A percentile compares a stretch with the other conserved stretches of the same genome.
These are phyloP conservation scores for Emmonsia crescens DNA, from an alignment of 2,329 filamentous ascomycete species.

Conservation along the genomic window DNA sequence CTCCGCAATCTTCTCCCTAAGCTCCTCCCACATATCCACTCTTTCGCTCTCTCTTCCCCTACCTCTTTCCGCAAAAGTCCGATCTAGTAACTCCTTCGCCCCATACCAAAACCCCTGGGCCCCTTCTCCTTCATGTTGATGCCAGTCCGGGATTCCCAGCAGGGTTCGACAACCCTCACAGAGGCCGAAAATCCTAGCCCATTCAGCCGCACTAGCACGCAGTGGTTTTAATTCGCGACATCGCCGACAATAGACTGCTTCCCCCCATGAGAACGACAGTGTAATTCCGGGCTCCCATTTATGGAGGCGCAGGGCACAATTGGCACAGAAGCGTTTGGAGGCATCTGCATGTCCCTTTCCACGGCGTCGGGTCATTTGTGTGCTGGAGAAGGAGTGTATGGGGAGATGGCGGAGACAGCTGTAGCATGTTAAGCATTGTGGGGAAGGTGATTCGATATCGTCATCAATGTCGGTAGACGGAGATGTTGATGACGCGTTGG, in stretches of 20 bases:
- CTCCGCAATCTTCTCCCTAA: neutral
- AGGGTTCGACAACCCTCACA: neutral
- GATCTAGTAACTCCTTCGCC: conserved; percentile 1
- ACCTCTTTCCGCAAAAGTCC: neutral
- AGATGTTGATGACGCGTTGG: neutral
- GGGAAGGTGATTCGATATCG: neutral
- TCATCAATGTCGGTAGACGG: neutral
- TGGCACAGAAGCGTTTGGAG: conserved; percentile 13
- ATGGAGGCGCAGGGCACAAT: conserved; percentile 11
- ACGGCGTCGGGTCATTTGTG: conserved; percentile 11
- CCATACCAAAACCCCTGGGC: neutral
- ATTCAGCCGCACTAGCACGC: neutral
- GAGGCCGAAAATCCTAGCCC: conserved; percentile 1
- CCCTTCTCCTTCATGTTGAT: neutral
- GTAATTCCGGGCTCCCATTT: conserved; percentile 14
- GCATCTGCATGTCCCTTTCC: conserved; percentile 14
- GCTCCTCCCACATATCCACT: neutral
- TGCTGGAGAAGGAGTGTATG: conserved; percentile 9
- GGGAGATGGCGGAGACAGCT: conserved; percentile 14
- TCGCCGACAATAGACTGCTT: conserved; percentile 1
- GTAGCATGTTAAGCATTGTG: conserved; percentile 12
- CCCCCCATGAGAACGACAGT: conserved; percentile 1
- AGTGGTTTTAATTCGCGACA: neutral
- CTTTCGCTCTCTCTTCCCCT: neutral
- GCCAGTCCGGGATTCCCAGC: neutral